Base-by-base conservation (phyloP, 2,329 filamentous ascomycete species). In the Teratosphaeria pseudoeucalypti region DNA sequence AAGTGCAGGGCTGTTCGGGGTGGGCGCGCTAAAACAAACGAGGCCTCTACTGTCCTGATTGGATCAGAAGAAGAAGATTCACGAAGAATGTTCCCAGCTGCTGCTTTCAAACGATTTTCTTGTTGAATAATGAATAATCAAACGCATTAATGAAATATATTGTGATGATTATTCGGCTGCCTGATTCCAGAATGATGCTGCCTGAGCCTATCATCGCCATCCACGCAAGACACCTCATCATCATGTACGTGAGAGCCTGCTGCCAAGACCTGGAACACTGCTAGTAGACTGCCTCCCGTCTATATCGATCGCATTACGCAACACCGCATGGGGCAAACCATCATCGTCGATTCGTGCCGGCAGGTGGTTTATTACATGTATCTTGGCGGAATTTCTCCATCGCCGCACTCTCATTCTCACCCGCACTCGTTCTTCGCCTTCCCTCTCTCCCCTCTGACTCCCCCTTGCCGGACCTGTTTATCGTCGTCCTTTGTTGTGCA, bases 1-100 rank as follows among this genome's bases (percentile, higher is more conserved):
- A 62, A 58, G 58, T 47, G 57, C 56, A 56, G 54, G 59, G 52
- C 34, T 58, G 56, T 23, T n/a, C 43, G 43, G 43, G 43, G 43
- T 47, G 43, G 43, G 43, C 43, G 19, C 43, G 43, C 43, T 49
- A 49, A 49, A 49, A 49, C 43, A 19, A 49, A 23, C 19, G 43
- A 49, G 43, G 37, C 23, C 43, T 10, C 43, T 23, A 23, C 23
- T 49, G 6, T 49, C 43, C 43, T 49, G 43, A 49, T 49, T 23
- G 43, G 43, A n/a, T 19, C 23, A 23, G 23, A 23, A 23, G 23
- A 23, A 23, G 23, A 23, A 23, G 23, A 23, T 23, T 23, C 1
- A 23, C 23, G 23, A 23, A 23, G 23, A 16, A 9, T 19, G 9
- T 49, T 9, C 43, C 43, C 43, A 23, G 43, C 43, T 23, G 43